Evolutionary conservation across 768 basidiomycete genomes (phyloP).

Genomic region (Lenzites betulinus): DNA sequence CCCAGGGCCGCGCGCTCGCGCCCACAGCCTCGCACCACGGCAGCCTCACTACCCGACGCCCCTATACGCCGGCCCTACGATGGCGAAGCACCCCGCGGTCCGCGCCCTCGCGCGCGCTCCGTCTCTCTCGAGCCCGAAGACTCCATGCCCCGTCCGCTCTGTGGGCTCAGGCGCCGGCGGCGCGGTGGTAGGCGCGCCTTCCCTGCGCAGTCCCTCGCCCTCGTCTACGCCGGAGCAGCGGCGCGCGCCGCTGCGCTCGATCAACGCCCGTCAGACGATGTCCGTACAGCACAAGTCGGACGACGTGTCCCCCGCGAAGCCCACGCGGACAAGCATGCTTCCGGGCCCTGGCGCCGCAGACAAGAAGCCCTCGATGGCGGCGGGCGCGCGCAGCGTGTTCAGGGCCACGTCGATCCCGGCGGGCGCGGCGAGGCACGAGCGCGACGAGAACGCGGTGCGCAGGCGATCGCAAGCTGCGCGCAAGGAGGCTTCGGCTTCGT

Average conservation of each 20-base stretch:
- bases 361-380: neutral
- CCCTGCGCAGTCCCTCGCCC: slow-evolving; percentile 13
- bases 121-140: neutral
- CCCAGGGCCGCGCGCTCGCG: neutral
- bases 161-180: slow-evolving; percentile 6
- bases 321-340: neutral
- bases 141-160: slow-evolving; percentile 6
- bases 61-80: slow-evolving; percentile 9
- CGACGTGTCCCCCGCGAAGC: neutral
- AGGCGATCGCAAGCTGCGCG: slow-evolving; percentile 12
- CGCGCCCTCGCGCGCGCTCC: slow-evolving; percentile 19
- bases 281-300: slow-evolving; percentile 14
- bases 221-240: slow-evolving; percentile 13
- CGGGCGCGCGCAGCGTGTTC: slow-evolving; percentile 17
- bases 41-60: neutral
- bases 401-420: slow-evolving; percentile 14
- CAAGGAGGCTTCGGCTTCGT: neutral
- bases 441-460: slow-evolving; percentile 10
- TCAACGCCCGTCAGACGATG: slow-evolving; percentile 22
- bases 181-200: slow-evolving; percentile 9
- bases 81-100: slow-evolving; percentile 30
- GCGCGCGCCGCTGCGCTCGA: slow-evolving; percentile 20
- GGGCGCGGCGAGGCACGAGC: slow-evolving; percentile 5
- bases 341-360: no score
- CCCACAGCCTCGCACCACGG: neutral